These are phyloP conservation scores for Tardiomyces digboiensis DNA, from an alignment of 1,139 yeast species.

Conservation along the genomic window DNA sequence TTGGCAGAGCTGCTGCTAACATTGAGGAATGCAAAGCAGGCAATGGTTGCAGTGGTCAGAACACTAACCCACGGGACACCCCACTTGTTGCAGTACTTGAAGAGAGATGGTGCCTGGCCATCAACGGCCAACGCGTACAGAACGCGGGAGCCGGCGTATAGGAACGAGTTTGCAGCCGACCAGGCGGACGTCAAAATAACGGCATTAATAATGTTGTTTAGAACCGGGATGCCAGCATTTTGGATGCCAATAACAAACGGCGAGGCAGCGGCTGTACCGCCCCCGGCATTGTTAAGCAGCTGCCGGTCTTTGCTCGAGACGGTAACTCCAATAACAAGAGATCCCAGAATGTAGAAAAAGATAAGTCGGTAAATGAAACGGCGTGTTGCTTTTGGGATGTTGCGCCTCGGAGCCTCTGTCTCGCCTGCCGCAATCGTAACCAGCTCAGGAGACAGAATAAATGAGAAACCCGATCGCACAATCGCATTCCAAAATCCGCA, in stretches of 20 bases:
- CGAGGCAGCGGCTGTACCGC: constrained; percentile 45
- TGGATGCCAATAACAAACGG: constrained; percentile 59
- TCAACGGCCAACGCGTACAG: constrained; percentile 34
- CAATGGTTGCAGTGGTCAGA: constrained; percentile 19
- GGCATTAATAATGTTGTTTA: constrained; percentile 58
- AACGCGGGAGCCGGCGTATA: constrained; percentile 33
- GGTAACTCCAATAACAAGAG: constrained; percentile 45
- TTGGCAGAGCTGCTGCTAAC: constrained; percentile 42
- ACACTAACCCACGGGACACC: constrained; percentile 37
- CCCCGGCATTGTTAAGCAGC: constrained; percentile 31
- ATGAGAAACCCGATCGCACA: constrained; percentile 48
- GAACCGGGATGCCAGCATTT: constrained; percentile 42
- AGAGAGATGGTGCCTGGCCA: constrained; percentile 41
- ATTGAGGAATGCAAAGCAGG: constrained; percentile 33
- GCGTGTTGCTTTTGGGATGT: constrained; percentile 52
- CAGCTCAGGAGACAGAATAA: constrained; percentile 55
- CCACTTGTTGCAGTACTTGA: constrained; percentile 30
- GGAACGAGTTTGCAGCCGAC: constrained; percentile 34
- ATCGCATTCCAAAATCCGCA: constrained; percentile 56
- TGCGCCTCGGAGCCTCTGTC: constrained; percentile 54
- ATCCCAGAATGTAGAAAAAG: constrained; percentile 44
- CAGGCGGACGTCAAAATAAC: constrained; percentile 54
- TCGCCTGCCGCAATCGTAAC: constrained; percentile 73
- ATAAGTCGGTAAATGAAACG: constrained; percentile 55
- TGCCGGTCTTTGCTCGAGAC: constrained; percentile 45